These are phyloP conservation scores for Reticulascus tulasneorum DNA, from an alignment of 2,329 filamentous ascomycete species.

Conservation along the genomic window DNA sequence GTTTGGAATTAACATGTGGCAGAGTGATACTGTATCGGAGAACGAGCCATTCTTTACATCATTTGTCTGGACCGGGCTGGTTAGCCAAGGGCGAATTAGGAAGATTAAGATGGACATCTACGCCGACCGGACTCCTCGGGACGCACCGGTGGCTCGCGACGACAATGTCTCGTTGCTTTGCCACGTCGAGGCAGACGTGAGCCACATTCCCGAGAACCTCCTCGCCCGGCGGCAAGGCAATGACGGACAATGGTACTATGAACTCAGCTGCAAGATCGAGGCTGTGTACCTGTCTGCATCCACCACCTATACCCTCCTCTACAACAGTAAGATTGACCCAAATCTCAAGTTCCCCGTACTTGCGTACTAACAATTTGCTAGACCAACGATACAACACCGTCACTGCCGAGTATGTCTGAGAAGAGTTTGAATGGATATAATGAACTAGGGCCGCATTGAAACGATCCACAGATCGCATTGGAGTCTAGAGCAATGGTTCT, in stretches of 20 bases:
- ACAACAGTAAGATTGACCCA: constrained; percentile 29
- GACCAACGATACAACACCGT: constrained; percentile 36
- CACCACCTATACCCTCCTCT: constrained; percentile 38
- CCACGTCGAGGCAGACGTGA: constrained; percentile 35
- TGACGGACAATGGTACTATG: constrained; percentile 36
- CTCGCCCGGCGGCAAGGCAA: constrained; percentile 27
- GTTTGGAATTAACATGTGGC: constrained; percentile 17
- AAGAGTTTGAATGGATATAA: too few species aligned
- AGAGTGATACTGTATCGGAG: constrained; percentile 35
- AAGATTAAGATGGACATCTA: constrained; percentile 33
- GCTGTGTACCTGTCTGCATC: constrained; percentile 36
- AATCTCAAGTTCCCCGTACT: too few species aligned
- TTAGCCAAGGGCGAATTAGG: constrained; percentile 26
- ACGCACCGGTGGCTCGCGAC: constrained; percentile 30
- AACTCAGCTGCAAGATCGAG: constrained; percentile 35
- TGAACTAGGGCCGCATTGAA: too few species aligned
- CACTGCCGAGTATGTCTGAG: constrained; percentile 37
- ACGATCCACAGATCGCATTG: too few species aligned
- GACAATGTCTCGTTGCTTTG: constrained; percentile 31
- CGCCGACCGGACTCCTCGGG: constrained; percentile 21
- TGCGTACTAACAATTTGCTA: constrained; percentile 18
- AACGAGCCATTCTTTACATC: constrained; percentile 30
- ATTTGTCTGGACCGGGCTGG: constrained; percentile 27
- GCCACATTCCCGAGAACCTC: constrained; percentile 33
- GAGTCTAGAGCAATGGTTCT: too few species aligned